Evolutionary conservation across 495 filamentous ascomycete species (phyloP).

Genomic region (Xylaria scruposa): DNA sequence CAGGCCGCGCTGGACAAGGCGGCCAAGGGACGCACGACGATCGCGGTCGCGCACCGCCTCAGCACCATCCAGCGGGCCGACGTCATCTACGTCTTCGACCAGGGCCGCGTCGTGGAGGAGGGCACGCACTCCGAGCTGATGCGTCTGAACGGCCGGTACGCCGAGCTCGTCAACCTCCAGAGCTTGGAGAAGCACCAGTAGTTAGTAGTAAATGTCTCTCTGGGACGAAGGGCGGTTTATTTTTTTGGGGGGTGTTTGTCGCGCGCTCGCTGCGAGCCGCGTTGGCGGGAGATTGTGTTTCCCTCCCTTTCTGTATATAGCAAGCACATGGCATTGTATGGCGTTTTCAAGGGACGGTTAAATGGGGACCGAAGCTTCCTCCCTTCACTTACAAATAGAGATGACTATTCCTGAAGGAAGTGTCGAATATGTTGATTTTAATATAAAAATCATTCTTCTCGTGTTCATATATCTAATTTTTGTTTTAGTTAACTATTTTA

Average conservation of each 20-base stretch:
- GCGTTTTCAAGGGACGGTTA: constrained; percentile 13
- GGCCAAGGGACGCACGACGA: constrained; percentile 76
- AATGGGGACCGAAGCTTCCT: neutral
- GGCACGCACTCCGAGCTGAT: constrained; percentile 76
- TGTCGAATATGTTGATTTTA: neutral
- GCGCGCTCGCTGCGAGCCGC: neutral
- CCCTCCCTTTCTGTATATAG: neutral
- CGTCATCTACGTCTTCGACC: constrained; percentile 83
- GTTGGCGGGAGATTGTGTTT: constrained; percentile 5
- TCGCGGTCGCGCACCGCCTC: constrained; percentile 79
- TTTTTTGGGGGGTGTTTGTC: constrained; percentile 3
- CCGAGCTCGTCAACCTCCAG: constrained; percentile 78
- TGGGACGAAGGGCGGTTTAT: neutral
- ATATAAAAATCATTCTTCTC: neutral
- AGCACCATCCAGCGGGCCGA: constrained; percentile 85
- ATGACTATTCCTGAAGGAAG: constrained; percentile 2
- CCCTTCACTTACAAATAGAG: neutral
- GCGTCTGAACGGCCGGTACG: constrained; percentile 71
- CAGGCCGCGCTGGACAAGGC: constrained; percentile 80
- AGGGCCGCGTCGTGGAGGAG: constrained; percentile 73
- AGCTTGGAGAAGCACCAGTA: constrained; percentile 67
- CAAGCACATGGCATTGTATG: constrained; percentile 13
- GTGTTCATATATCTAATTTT: neutral
- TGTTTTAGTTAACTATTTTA: no score
- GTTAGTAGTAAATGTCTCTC: neutral